phyloP scores from a whole-genome alignment of 306 rosid species.

The Rosa rugosa region DNA sequence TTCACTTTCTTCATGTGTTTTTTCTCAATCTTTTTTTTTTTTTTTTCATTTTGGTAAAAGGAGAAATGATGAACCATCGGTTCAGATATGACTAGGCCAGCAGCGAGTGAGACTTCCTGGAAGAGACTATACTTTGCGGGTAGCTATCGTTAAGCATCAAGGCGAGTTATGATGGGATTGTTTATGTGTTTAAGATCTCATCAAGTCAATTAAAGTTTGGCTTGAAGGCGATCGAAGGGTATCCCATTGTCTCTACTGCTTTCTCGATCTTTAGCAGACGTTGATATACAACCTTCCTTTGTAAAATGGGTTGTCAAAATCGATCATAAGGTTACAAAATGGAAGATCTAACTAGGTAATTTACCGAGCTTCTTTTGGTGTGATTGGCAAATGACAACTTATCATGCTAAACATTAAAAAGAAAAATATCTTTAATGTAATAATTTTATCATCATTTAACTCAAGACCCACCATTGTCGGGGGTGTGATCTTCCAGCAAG shows the following conservation, averaged over 20 bases:
- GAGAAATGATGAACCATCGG: not conserved
- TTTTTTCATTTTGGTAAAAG: not conserved
- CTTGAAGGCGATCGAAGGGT: not conserved
- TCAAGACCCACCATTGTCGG: conserved; percentile 11
- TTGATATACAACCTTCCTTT: not conserved
- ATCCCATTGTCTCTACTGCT: not conserved
- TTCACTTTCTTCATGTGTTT: not conserved
- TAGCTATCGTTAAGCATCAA: not conserved
- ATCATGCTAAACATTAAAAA: not conserved
- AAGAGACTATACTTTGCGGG: not conserved
- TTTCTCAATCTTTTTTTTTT: not conserved
- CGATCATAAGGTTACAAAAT: not conserved
- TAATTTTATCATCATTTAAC: conserved; percentile 13
- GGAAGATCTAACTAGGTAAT: not conserved
- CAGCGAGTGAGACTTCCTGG: not conserved
- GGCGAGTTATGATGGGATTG: not conserved
- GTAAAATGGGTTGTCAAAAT: not conserved
- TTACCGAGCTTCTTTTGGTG: not conserved
- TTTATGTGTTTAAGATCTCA: not conserved
- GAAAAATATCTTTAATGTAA: not conserved
- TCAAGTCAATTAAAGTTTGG: not conserved
- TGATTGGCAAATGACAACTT: not conserved
- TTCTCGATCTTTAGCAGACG: not conserved
- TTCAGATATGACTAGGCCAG: not conserved
- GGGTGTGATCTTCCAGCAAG: not conserved